Base-by-base conservation (phyloP, 2,329 filamentous ascomycete species). In the Aspergillus arachidicola region DNA sequence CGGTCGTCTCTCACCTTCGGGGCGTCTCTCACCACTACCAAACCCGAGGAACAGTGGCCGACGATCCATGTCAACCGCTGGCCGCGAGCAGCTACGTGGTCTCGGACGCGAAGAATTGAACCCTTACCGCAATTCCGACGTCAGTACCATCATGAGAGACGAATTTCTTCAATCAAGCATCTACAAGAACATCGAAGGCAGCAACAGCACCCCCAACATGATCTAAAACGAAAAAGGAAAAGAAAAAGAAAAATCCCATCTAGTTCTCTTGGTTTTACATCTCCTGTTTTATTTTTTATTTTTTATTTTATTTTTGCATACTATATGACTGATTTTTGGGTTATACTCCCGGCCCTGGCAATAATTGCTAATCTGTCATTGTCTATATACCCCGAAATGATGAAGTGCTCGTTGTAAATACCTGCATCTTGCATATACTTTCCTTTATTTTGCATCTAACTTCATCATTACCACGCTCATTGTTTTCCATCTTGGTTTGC, bases 71-170 rank as follows among this genome's bases (percentile, higher is more conserved):
- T 77, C 75, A 9, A 73, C 70, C 1, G 64, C 61, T 4, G 74
- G 72, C 9, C 64, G 73, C 12, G 74, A 76, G 55, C 73, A 75
- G 56, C 60, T 75, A 23, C 74, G 71, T 28, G 74, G 75, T 19
- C 64, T 78, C 4, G 69, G 73, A 12, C 73, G 76, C 23, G 75
- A 77, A 60, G 75, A 77, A 19, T 60, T 75, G 53, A 69, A 69
- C 45, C 76, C 69, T 57, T 78, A 78, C 63, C 75, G 75, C 45
- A 77, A 77, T 58, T 76, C 75, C n/a, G 76, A 79, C 63, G 68
- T 79, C 21, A 78, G 75, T 61, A 61, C 68, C 16, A 73, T 74
- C 46, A 73, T 76, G 73, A 66, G 72, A 30, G 76, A 78, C 7
- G 75, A 76, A 34, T 76, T 78, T 34, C 48, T 75, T 6, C 68